A percentile compares a stretch with the other conserved stretches of the same genome.
These are phyloP conservation scores for Rubia peregrina DNA, from an alignment of 305 asterid genomes.

Conservation along the genomic window DNA sequence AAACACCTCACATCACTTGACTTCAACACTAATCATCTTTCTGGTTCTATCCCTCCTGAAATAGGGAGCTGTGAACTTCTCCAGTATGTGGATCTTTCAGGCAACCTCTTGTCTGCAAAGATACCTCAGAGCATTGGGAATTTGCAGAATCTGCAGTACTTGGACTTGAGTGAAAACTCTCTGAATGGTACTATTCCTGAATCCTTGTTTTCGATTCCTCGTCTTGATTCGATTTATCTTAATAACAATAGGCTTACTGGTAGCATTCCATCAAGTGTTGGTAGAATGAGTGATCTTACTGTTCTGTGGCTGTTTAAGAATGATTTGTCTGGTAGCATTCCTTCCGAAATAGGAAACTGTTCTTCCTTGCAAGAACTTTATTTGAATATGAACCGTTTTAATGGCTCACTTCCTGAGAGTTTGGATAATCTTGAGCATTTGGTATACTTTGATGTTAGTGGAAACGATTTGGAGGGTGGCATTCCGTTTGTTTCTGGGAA, in stretches of 20 bases:
- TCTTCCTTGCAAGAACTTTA: conserved; percentile 40
- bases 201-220: conserved; percentile 46
- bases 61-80: conserved; percentile 50
- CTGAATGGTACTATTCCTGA: conserved; percentile 54
- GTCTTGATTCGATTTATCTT: conserved; percentile 38
- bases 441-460: conserved; percentile 34
- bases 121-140: conserved; percentile 60
- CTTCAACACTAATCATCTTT: conserved; percentile 38
- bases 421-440: conserved; percentile 53
- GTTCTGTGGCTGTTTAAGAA: conserved; percentile 36
- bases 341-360: conserved; percentile 62
- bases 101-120: conserved; percentile 47
- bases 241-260: conserved; percentile 52
- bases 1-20: conserved; percentile 39
- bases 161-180: conserved; percentile 43
- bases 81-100: conserved; percentile 40
- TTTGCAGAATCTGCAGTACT: conserved; percentile 34
- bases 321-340: conserved; percentile 53
- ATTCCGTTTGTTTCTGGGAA: conserved; percentile 39
- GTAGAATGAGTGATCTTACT: conserved; percentile 37
- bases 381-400: conserved; percentile 44
- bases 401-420: conserved; percentile 51
- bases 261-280: conserved; percentile 44
- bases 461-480: conserved; percentile 43
- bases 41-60: conserved; percentile 49